Base-by-base conservation (phyloP, 2,329 filamentous ascomycete species). In the Bipolaris gigantea region DNA sequence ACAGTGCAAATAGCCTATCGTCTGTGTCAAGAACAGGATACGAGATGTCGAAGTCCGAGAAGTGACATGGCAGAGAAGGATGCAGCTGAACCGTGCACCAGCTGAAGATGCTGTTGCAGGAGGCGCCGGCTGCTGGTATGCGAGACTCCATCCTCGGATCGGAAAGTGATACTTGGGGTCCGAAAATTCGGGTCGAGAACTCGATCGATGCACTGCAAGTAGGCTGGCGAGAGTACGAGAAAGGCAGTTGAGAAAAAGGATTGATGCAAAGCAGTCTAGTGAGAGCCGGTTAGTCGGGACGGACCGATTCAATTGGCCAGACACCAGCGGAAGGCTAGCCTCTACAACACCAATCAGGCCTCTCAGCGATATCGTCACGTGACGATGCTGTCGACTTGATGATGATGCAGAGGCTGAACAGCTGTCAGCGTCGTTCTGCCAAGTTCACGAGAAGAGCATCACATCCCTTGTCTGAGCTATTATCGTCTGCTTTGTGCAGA, bases 291-390 rank as follows among this genome's bases (percentile, higher is more conserved):
- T 8, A 23, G 4, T 40, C 21, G 13, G 4, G 11, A 23, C 4
- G 11, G 40, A 43, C 16, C 30, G 30, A 11, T 8, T 13, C 40
- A 43, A 27, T 16, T 18, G 9, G 15, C 52, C 25, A 50, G 41
- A 35, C 39, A 41, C 32, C 48, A 48, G 36, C 47, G 44, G 50
- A 41, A 56, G 44, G 18, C 33, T 36, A 45, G 38, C 21, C 40
- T 8, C 47, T 30, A 27, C 13, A 44, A 23, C 39, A 18, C 32
- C 16, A 27, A 30, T 41, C 15, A 51, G 49, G 35, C 35, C 63
- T 65, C 67, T 65, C 60, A 64, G 45, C 57, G 56, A 66, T 55
- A 36, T 23, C 56, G 50, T 65, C 62, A 69, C 61, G 64, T 65
- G 60, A 61, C 52, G 18, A 34, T 18, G 38, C 34, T 43, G 47